A percentile compares a stretch with the other conserved stretches of the same genome.
Conservation (phyloP, 148 eudicot genomes). For the Cornus kousa region DNA sequence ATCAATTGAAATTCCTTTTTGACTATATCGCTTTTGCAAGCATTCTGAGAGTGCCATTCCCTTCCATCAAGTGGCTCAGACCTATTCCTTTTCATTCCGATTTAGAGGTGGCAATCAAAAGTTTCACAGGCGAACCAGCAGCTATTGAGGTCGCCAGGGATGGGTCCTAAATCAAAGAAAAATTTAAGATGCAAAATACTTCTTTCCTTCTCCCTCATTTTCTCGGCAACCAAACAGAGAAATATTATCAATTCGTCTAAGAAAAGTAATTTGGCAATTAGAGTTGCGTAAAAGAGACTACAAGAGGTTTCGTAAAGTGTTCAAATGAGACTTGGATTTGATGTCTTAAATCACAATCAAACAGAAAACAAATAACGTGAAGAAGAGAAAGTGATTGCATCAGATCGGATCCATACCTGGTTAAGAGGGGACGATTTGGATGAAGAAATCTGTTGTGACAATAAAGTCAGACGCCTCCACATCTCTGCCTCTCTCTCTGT, state of each 20-base stretch:
- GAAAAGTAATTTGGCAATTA: neutral
- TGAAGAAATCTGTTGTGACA: conserved; percentile 26
- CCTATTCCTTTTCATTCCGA: too few relatives aligned
- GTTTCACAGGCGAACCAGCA: too few relatives aligned
- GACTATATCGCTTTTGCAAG: too few relatives aligned
- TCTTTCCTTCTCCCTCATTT: neutral
- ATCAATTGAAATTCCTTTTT: too few relatives aligned
- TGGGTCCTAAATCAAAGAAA: neutral
- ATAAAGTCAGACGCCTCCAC: conserved; percentile 36
- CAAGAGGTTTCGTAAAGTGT: neutral
- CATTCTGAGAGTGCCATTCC: too few relatives aligned
- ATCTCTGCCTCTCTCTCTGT: conserved; percentile 22
- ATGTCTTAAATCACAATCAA: neutral
- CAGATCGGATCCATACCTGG: conserved; percentile 25
- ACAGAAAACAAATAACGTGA: too few relatives aligned
- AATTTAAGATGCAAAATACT: neutral
- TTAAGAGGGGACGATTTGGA: conserved; percentile 25
- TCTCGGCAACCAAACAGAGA: conserved; percentile 4
- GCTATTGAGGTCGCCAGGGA: too few relatives aligned
- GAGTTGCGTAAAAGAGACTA: neutral
- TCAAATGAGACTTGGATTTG: neutral
- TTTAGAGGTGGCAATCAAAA: too few relatives aligned
- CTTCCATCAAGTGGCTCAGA: too few relatives aligned
- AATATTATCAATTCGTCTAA: neutral
- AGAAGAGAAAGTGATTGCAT: too few relatives aligned